These are phyloP conservation scores for Trypanosoma conorhini DNA, from an alignment of 208 protist genomes.

Conservation along the genomic window DNA sequence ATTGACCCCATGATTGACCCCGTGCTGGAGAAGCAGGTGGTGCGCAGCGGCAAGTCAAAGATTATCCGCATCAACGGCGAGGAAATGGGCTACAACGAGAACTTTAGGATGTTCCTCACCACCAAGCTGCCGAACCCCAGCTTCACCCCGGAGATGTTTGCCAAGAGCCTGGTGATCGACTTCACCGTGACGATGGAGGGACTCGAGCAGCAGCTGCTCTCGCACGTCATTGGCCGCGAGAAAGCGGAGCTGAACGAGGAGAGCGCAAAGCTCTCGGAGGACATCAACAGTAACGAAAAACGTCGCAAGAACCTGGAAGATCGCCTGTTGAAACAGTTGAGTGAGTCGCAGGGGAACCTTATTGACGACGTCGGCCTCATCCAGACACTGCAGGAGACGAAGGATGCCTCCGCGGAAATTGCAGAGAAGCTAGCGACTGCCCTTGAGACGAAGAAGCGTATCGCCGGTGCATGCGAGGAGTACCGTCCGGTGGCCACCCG, in stretches of 20 bases:
- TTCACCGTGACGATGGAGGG: slow-evolving; percentile 99
- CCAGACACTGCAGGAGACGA: slow-evolving; percentile 96
- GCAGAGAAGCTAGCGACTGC: slow-evolving; percentile 95
- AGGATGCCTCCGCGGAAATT: slow-evolving; percentile 96
- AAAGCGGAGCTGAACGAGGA: slow-evolving; percentile 98
- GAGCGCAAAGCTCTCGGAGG: slow-evolving; percentile 95
- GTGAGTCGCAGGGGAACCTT: slow-evolving; percentile 92
- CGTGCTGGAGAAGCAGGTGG: slow-evolving; percentile 97
- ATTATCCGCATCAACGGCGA: slow-evolving; percentile 94
- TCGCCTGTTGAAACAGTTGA: slow-evolving; percentile 94
- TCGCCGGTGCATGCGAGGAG: slow-evolving; percentile 96
- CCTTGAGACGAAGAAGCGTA: slow-evolving; percentile 96
- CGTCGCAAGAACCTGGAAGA: slow-evolving; percentile 94
- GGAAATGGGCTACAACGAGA: slow-evolving; percentile 93
- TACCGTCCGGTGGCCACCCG: slow-evolving; percentile 97
- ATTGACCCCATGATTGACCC: slow-evolving; percentile 98
- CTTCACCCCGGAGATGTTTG: slow-evolving; percentile 98
- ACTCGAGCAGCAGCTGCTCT: slow-evolving; percentile 97
- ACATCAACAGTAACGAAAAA: slow-evolving; percentile 97
- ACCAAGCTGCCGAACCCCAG: slow-evolving; percentile 98
- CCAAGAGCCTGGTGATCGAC: slow-evolving; percentile 98
- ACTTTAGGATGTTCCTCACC: slow-evolving; percentile 97
- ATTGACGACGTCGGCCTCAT: slow-evolving; percentile 96
- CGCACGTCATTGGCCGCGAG: slow-evolving; percentile 96
- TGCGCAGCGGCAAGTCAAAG: slow-evolving; percentile 74